Evolutionary conservation across 768 basidiomycete species (phyloP).

Genomic region (Tulasnella sp.): DNA sequence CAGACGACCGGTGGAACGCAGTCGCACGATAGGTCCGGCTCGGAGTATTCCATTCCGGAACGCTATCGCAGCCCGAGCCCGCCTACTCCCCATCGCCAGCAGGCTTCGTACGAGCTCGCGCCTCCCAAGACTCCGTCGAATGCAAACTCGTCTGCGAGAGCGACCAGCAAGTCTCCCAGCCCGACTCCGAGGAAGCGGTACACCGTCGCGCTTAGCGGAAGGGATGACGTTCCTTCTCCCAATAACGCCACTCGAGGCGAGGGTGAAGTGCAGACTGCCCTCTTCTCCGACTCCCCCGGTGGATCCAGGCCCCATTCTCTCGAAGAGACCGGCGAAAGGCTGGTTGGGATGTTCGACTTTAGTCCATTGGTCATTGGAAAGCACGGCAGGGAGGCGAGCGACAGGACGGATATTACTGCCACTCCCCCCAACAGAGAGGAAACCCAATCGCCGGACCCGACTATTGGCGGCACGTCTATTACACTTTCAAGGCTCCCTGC

Average conservation of each 20-base stretch:
- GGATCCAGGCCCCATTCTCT: slow-evolving; percentile 26
- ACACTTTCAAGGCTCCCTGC: slow-evolving; percentile 37
- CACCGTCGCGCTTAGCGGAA: slow-evolving; percentile 80
- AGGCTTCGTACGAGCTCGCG: slow-evolving; percentile 3
- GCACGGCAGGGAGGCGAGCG: slow-evolving; percentile 19
- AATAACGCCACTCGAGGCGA: slow-evolving; percentile 36
- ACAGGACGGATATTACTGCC: slow-evolving; percentile 21
- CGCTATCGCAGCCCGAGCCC: slow-evolving; percentile 27
- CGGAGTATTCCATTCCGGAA: slow-evolving; percentile 26
- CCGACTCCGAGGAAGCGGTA: slow-evolving; percentile 76
- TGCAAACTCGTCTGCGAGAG: slow-evolving; percentile 24
- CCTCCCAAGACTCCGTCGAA: slow-evolving; percentile 30
- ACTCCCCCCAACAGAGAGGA: slow-evolving; percentile 31
- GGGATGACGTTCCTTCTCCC: slow-evolving; percentile 45
- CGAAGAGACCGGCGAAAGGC: slow-evolving; percentile 20
- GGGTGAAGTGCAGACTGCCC: slow-evolving; percentile 36
- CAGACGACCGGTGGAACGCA: background rate
- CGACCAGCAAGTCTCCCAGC: slow-evolving; percentile 63
- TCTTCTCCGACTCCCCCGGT: slow-evolving; percentile 35
- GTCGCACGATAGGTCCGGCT: slow-evolving; percentile 42
- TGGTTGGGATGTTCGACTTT: slow-evolving; percentile 10
- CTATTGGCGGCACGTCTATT: slow-evolving; percentile 39
- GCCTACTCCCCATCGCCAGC: slow-evolving; percentile 7
- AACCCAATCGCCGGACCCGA: slow-evolving; percentile 34
- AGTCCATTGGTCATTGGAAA: slow-evolving; percentile 8